Base-by-base conservation (phyloP, 495 filamentous ascomycete genomes). In the Penicillium macrosclerotiorum region DNA sequence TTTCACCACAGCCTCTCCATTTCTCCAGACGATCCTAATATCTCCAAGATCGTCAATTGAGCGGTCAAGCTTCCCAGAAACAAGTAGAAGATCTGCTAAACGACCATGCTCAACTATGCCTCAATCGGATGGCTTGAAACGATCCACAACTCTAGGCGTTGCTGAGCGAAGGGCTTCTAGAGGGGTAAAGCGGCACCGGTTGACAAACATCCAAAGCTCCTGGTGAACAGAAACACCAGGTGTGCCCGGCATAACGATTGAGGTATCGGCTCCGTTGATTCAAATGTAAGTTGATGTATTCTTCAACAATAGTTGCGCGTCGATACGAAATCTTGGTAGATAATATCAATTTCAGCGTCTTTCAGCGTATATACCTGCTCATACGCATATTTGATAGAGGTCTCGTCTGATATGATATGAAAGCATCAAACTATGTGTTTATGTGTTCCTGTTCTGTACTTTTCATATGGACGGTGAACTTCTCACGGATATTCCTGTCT, bases 201-300 rank as follows among this genome's bases (percentile, higher is more conserved):
- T 51, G 29, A 51, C 48, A 39, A 34, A 45, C 41, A 51, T 43
- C 48, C 48, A 51, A 12, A 51, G 35, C 17, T 45, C 48, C 19
- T 51, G 41, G 19, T 51, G 48, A 7, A 51, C 48, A 0, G 41
- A 51, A 14, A 23, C 27, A 2, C 48, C 48, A 20, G 41, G 20
- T 17, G 48, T 51, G 34, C 48, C 47, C 3, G 23, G 2, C n/a
- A 45, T 16, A 5, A 45, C 41, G 16, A 8, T 24, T 1, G 41
- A 32, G 2, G 48, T 51, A 41, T 51, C 48, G 8, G 41, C 45
- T 16, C 48, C 41, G 40, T n/a, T n/a, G n/a, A n/a, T n/a, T n/a
- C n/a, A n/a, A n/a, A n/a, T n/a, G n/a, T n/a, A n/a, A n/a, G n/a
- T n/a, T n/a, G n/a, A n/a, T n/a, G n/a, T n/a, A n/a, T n/a, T n/a